Evolutionary conservation across 129 eudicot species (phyloP).

Genomic region (Centaurea solstitialis): DNA sequence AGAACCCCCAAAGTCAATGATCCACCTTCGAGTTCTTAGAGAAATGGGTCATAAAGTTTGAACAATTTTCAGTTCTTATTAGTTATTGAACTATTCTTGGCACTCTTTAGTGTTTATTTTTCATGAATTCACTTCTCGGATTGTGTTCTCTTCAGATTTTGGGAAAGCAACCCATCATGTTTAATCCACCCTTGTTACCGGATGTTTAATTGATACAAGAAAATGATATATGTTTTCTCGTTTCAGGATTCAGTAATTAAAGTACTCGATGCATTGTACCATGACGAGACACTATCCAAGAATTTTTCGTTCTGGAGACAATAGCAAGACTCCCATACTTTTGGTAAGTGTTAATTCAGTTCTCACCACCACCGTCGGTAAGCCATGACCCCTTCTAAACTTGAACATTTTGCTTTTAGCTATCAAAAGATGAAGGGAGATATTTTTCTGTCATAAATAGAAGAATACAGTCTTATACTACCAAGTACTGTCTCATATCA

Average conservation of each 20-base stretch:
- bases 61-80: too few species aligned
- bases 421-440: too few species aligned
- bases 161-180: not conserved
- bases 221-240: slow-evolving; percentile 8
- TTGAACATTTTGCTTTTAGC: too few species aligned
- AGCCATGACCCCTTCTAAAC: too few species aligned
- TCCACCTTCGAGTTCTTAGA: slow-evolving; percentile 49
- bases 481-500: too few species aligned
- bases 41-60: slow-evolving; percentile 65
- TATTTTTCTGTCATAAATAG: too few species aligned
- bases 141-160: not conserved
- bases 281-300: slow-evolving; percentile 86
- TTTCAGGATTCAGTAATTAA: slow-evolving; percentile 93
- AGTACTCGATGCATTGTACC: slow-evolving; percentile 85
- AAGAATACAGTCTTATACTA: too few species aligned
- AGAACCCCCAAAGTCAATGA: slow-evolving; percentile 45
- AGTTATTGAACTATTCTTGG: too few species aligned
- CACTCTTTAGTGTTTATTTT: not conserved
- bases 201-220: not conserved
- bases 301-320: slow-evolving; percentile 91
- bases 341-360: slow-evolving; percentile 54
- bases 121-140: not conserved
- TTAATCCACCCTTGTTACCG: not conserved
- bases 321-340: slow-evolving; percentile 99
- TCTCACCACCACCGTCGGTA: too few species aligned